Conservation (phyloP, 148 eudicot species). For the Hydrangea macrophylla region DNA sequence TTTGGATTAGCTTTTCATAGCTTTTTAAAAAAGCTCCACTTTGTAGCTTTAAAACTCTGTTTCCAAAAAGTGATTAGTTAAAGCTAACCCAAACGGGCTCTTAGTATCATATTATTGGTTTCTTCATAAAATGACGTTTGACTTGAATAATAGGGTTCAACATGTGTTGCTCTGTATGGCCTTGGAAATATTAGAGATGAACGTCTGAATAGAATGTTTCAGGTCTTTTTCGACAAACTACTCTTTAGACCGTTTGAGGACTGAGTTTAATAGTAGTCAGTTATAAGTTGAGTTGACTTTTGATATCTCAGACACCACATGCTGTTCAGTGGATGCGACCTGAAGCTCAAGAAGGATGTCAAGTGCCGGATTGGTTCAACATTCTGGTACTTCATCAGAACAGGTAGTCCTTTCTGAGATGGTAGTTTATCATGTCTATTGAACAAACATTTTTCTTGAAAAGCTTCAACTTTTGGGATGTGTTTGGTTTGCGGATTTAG, state of each 20-base stretch:
- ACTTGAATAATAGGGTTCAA: conserved; percentile 59
- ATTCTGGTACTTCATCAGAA: conserved; percentile 93
- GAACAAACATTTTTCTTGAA: not conserved
- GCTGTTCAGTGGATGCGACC: conserved; percentile 99
- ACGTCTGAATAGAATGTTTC: conserved; percentile 98
- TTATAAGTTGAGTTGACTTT: conserved; percentile 13
- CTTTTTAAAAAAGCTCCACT: too few species aligned
- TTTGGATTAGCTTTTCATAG: too few species aligned
- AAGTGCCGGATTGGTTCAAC: conserved; percentile 96
- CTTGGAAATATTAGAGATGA: conserved; percentile 99
- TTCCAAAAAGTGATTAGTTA: too few species aligned
- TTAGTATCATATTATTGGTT: too few species aligned
- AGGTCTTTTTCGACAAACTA: conserved; percentile 36
- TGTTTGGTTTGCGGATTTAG: not conserved
- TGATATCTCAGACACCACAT: conserved; percentile 73
- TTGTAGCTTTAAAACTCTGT: too few species aligned
- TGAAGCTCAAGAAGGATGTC: conserved; percentile 75
- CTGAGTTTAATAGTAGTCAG: conserved; percentile 1
- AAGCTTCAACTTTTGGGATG: not conserved
- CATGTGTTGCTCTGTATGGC: conserved; percentile 93
- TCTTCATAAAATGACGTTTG: conserved; percentile 5
- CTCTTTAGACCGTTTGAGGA: not conserved
- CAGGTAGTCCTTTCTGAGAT: conserved; percentile 40
- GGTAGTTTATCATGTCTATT: not conserved
- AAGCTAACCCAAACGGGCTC: too few species aligned